Evolutionary conservation across 176 grass and related monocot genomes (phyloP), one percentile per base, ranked within the genome.

Genomic region (Neostapfia colusana): DNA sequence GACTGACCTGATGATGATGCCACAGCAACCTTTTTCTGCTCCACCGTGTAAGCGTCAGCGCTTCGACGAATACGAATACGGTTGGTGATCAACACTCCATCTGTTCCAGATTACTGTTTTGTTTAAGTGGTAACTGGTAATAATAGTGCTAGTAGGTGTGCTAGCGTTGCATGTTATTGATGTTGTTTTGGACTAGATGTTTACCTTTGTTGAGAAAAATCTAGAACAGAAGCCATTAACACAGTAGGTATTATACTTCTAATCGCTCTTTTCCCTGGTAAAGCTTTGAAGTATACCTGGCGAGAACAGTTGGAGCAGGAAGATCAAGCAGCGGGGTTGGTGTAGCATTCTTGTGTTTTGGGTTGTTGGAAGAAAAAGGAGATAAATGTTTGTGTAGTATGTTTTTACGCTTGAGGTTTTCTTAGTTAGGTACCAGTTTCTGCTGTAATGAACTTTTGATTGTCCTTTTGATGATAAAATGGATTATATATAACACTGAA

Each of bases 31-130:
- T 54, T 54, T 54, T 1, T 55, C 51, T 23, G 51, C 20, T 55
- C 51, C 51, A 23, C 20, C 51, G 1, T 56, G 2, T 8, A 56
- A 56, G 53, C 53, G 53, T 10, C 53, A 23, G n/a, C 53, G 53
- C 53, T 23, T 56, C 8, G 75, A 89, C 54, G 86, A 87, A 78
- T 64, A 89, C 54, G 86, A 87, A 78, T 64, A 63, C 17, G 88
- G 90, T 97, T 79, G 23, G 83, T 82, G 34, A 10, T 14, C 79
- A 50, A 73, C 63, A 36, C n/a, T 20, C 31, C 2, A 24, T 4
- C 39, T 41, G 8, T 58, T 46, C 61, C 12, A 77, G 61, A 46
- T 49, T 82, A 70, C 18, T 50, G 11, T 77, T 48, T 65, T 77
- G 10, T 65, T 65, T 65, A 41, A 43, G 3, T 42, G 4, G n/a